These are phyloP conservation scores for Eurotiales sp. DNA, from an alignment of 2,329 filamentous ascomycete species.

Conservation along the genomic window DNA sequence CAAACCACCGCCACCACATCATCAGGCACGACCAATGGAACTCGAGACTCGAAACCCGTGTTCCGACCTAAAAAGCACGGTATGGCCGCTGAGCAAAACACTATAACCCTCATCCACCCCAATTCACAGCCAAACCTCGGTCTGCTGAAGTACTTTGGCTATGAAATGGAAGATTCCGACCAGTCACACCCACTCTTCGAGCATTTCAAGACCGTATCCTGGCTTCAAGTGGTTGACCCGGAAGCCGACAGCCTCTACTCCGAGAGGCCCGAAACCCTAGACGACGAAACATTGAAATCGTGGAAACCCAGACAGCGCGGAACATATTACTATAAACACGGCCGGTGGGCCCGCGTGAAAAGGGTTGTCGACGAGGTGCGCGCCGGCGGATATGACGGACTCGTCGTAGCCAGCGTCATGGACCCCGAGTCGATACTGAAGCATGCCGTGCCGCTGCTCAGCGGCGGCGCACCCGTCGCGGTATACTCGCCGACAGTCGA, in stretches of 20 bases:
- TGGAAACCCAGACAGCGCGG: slow-evolving; percentile 81
- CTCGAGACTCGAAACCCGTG: slow-evolving; percentile 12
- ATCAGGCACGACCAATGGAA: slow-evolving; percentile 1
- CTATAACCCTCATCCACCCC: slow-evolving; percentile 57
- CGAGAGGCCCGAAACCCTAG: slow-evolving; percentile 57
- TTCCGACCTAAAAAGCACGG: slow-evolving; percentile 21
- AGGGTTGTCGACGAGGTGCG: slow-evolving; percentile 71
- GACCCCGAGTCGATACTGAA: slow-evolving; percentile 72
- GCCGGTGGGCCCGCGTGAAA: slow-evolving; percentile 71
- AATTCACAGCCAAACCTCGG: slow-evolving; percentile 81
- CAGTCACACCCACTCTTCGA: slow-evolving; percentile 73
- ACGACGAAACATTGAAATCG: slow-evolving; percentile 59
- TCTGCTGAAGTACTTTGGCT: slow-evolving; percentile 84
- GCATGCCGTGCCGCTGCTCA: slow-evolving; percentile 72
- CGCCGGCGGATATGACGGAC: slow-evolving; percentile 73
- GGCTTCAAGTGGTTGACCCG: slow-evolving; percentile 85
- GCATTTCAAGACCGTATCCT: slow-evolving; percentile 79
- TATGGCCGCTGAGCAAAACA: slow-evolving; percentile 51
- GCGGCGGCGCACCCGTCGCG: slow-evolving; percentile 77
- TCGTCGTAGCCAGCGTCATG: slow-evolving; percentile 79
- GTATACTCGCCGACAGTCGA: slow-evolving; percentile 82
- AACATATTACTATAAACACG: slow-evolving; percentile 82
- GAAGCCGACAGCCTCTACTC: slow-evolving; percentile 69
- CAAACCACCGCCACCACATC: not conserved
- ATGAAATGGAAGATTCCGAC: slow-evolving; percentile 63